phyloP scores from a whole-genome alignment of 2,329 filamentous ascomycete species.

The Berkeleyomyces rouxiae region DNA sequence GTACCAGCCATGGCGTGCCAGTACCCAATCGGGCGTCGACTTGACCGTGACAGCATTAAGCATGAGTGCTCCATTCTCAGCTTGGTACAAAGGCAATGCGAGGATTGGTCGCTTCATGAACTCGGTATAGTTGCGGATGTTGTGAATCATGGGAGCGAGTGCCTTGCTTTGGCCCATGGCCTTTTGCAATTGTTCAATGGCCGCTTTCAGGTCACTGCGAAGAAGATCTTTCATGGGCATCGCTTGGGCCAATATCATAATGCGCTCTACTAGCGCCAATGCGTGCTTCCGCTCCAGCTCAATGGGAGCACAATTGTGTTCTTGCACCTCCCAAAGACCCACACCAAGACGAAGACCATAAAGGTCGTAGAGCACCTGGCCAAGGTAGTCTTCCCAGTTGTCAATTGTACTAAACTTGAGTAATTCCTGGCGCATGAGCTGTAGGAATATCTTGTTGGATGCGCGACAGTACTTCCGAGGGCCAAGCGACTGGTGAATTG shows the following conservation, averaged over 20 bases:
- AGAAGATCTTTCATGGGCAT: slow-evolving; percentile 82
- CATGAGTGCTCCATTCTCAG: slow-evolving; percentile 61
- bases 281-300: slow-evolving; percentile 67
- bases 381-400: slow-evolving; percentile 73
- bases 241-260: slow-evolving; percentile 63
- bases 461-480: slow-evolving; percentile 71
- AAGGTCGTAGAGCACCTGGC: slow-evolving; percentile 69
- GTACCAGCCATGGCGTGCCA: slow-evolving; percentile 79
- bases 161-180: slow-evolving; percentile 66
- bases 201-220: slow-evolving; percentile 76
- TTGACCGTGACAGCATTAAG: slow-evolving; percentile 56
- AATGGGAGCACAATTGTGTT: slow-evolving; percentile 66
- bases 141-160: slow-evolving; percentile 68
- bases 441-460: slow-evolving; percentile 75
- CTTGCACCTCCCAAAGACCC: slow-evolving; percentile 47
- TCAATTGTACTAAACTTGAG: slow-evolving; percentile 59
- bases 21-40: slow-evolving; percentile 43
- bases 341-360: slow-evolving; percentile 64
- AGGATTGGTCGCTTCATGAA: slow-evolving; percentile 75
- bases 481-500: slow-evolving; percentile 70
- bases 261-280: slow-evolving; percentile 64
- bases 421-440: slow-evolving; percentile 75
- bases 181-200: slow-evolving; percentile 86
- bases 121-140: slow-evolving; percentile 64
- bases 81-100: slow-evolving; percentile 61